phyloP scores from a whole-genome alignment of 345 rosid species.

The Kandelia obovata region DNA sequence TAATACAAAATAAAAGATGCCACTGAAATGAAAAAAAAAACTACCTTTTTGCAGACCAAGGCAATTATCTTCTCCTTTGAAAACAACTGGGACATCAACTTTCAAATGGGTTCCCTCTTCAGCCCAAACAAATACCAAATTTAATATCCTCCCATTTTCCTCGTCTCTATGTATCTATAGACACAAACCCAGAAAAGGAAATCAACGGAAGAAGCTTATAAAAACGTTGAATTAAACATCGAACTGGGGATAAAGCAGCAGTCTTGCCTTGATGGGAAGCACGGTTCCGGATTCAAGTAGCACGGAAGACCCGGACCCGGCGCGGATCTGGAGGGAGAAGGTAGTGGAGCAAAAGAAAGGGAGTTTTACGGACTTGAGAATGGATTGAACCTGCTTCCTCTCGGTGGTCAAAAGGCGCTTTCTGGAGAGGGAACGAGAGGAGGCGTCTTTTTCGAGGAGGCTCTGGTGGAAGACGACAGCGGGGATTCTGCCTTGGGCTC shows the following conservation, averaged over 20 bases:
- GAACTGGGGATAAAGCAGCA: neutral
- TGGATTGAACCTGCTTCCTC: slow-evolving; percentile 63
- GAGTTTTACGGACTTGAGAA: slow-evolving; percentile 52
- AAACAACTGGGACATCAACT: slow-evolving; percentile 82
- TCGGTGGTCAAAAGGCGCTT: slow-evolving; percentile 68
- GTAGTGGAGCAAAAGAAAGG: slow-evolving; percentile 80
- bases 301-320: slow-evolving; percentile 64
- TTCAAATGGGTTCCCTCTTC: slow-evolving; percentile 64
- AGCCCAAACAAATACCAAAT: slow-evolving; percentile 91
- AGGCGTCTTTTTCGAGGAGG: slow-evolving; percentile 41
- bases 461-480: slow-evolving; percentile 65
- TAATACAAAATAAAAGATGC: neutral
- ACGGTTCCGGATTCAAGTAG: slow-evolving; percentile 73
- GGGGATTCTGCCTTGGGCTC: slow-evolving; percentile 73
- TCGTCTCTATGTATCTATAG: slow-evolving; percentile 74
- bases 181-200: slow-evolving; percentile 10
- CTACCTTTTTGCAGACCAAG: slow-evolving; percentile 82
- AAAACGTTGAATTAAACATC: neutral
- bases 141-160: slow-evolving; percentile 72
- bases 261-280: slow-evolving; percentile 69
- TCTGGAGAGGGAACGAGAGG: slow-evolving; percentile 42
- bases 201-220: neutral
- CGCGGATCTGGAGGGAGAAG: slow-evolving; percentile 72
- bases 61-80: slow-evolving; percentile 69
- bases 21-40: neutral